phyloP scores from a whole-genome alignment of 371 early-diverging fungal species.

The Batkoa obscura region DNA sequence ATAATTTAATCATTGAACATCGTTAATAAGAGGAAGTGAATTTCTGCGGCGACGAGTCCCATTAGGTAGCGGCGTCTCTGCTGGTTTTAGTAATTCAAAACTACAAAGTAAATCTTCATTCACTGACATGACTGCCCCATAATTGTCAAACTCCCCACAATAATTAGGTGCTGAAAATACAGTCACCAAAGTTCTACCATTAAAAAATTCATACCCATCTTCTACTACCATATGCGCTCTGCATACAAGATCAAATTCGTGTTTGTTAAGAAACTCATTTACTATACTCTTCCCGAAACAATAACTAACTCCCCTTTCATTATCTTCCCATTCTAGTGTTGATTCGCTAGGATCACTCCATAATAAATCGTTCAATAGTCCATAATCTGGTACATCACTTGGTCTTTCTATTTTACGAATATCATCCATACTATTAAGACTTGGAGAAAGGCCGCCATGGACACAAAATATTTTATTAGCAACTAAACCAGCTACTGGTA shows the following conservation, averaged over 20 bases:
- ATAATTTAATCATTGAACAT: no score
- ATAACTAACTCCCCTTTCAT: slow-evolving; percentile 77
- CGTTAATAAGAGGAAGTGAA: slow-evolving; percentile 1
- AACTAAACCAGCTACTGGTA: slow-evolving; percentile 88
- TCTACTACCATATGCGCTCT: slow-evolving; percentile 94
- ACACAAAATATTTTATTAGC: slow-evolving; percentile 88
- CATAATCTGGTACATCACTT: slow-evolving; percentile 90
- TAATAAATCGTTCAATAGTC: slow-evolving; percentile 77
- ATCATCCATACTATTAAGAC: slow-evolving; percentile 67
- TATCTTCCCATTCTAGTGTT: slow-evolving; percentile 65
- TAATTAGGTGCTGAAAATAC: slow-evolving; percentile 92
- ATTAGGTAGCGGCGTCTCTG: slow-evolving; percentile 16
- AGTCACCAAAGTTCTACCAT: slow-evolving; percentile 82
- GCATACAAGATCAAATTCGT: slow-evolving; percentile 80
- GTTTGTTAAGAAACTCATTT: slow-evolving; percentile 71
- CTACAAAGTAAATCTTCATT: slow-evolving; percentile 77
- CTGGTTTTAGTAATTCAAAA: slow-evolving; percentile 53
- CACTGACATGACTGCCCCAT: slow-evolving; percentile 97
- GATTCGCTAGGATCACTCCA: slow-evolving; percentile 91
- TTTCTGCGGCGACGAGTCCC: not conserved
- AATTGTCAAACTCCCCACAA: slow-evolving; percentile 90
- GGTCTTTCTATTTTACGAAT: slow-evolving; percentile 80
- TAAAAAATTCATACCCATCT: slow-evolving; percentile 91
- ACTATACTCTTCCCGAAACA: slow-evolving; percentile 79
- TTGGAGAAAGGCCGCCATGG: slow-evolving; percentile 94